Conservation (phyloP, 257 asterid genomes). For the Solanum rostratum region DNA sequence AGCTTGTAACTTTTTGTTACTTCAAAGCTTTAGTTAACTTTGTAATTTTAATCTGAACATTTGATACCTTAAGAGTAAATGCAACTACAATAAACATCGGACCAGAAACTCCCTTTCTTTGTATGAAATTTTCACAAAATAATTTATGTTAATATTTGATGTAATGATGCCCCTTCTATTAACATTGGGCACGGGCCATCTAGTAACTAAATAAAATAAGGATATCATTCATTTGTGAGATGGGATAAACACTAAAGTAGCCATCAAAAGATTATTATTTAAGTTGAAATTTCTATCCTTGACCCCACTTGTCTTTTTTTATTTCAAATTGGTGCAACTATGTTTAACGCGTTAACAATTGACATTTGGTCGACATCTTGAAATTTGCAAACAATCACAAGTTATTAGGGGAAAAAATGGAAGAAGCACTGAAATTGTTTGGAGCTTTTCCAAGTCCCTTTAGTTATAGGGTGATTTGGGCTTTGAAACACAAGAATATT, state of each 20-base stretch:
- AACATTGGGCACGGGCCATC: no score
- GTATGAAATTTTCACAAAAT: no score
- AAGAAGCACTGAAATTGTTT: slow-evolving; percentile 9
- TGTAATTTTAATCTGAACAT: no score
- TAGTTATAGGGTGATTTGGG: slow-evolving; percentile 13
- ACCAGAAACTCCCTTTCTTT: neutral
- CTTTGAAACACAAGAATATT: slow-evolving; percentile 11
- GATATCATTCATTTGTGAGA: neutral
- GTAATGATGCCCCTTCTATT: no score
- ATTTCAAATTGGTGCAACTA: neutral
- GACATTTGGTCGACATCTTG: neutral
- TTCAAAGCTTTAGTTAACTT: neutral
- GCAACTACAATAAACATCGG: neutral
- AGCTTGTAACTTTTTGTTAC: neutral
- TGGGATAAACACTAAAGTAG: neutral
- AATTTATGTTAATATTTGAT: no score
- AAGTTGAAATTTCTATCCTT: neutral
- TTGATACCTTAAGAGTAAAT: neutral
- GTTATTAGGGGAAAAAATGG: neutral
- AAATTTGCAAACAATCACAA: neutral
- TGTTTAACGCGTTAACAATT: neutral
- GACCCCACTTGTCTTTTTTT: neutral
- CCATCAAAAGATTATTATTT: neutral
- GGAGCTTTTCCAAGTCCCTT: slow-evolving; percentile 18
- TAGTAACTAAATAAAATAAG: neutral